phyloP scores from a whole-genome alignment of 331 rosid genomes.

The Quercus lobata region DNA sequence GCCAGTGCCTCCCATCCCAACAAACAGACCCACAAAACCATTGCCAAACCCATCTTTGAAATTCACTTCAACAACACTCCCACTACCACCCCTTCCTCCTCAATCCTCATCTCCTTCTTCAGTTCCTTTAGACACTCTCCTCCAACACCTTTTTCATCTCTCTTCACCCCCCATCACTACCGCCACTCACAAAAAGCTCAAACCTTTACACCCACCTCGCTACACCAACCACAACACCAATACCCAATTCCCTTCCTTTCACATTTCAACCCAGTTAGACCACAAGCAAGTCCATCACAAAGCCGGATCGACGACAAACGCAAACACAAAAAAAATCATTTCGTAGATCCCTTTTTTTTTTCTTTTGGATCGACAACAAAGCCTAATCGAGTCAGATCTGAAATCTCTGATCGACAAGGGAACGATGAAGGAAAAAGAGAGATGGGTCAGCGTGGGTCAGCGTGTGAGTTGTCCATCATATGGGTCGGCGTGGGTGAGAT shows the following conservation, averaged over 20 bases:
- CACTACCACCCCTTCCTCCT: slow-evolving; percentile 46
- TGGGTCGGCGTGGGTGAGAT: no score
- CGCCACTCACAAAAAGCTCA: slow-evolving; percentile 24
- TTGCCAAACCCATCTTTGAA: neutral
- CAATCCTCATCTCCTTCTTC: slow-evolving; percentile 41
- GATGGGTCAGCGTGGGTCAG: no score
- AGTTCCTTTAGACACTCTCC: slow-evolving; percentile 48
- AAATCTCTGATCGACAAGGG: no score
- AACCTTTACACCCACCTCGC: slow-evolving; percentile 22
- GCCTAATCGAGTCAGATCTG: no score
- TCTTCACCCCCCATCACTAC: slow-evolving; percentile 41
- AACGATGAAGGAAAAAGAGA: no score
- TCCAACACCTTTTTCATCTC: slow-evolving; percentile 50
- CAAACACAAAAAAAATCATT: no score
- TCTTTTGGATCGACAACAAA: no score
- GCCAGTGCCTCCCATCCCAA: slow-evolving; percentile 48
- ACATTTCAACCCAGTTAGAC: slow-evolving; percentile 19
- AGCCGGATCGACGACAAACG: neutral
- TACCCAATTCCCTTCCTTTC: slow-evolving; percentile 39
- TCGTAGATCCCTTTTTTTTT: no score
- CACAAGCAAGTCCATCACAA: slow-evolving; percentile 18
- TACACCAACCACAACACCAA: slow-evolving; percentile 20
- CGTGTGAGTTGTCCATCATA: no score
- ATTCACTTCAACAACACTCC: slow-evolving; percentile 50
- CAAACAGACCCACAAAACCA: slow-evolving; percentile 40